Evolutionary conservation across 2,329 filamentous ascomycete species (phyloP), one percentile per base, ranked within the genome.

Genomic region (Pseudogymnoascus sp.): DNA sequence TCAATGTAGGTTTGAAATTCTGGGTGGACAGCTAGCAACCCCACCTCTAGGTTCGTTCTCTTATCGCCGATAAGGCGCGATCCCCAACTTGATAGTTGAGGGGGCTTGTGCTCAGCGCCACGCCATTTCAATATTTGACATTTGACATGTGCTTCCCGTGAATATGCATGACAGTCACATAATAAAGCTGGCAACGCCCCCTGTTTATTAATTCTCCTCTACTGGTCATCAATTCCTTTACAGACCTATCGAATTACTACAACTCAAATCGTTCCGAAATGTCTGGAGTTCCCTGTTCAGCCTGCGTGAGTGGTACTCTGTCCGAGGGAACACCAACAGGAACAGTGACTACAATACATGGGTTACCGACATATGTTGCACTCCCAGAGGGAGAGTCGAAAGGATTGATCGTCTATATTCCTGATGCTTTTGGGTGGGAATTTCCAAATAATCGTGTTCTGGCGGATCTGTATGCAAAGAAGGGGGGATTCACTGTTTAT

Each of bases 341-440:
- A 22, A 70, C 66, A 8, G 72, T 73, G 37, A 70, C 72, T 50
- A 74, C 66, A 4, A 65, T 81, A 59, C 76, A 81, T 65, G 74
- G 75, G 20, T 64, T 79, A 16, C 67, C 71, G 28, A 75, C 74
- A 14, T 81, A 81, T 63, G 70, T 81, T 34, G 71, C 77, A 2
- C 35, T 62, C 6, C 74, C 74, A 14, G 70, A 69, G 20, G 66
- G 67, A 4, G 61, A 58, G 18, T 69, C 73, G 2, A 76, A 75
- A 34, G 78, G 75, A 2, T 73, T 79, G 57, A 68, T 82, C 2
- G 75, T 82, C 25, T 74, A 81, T 61, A 73, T 82, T 34, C 69
- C 78, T 1, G 79, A 82, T 67, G 74, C 75, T 2, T 81, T 81
- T 64, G 79, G 80, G 4, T 80, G 78, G 75, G 68, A 74, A 8